Evolutionary conservation across 176 grass and related monocot species (phyloP).

Genomic region (Juncus inflexus): DNA sequence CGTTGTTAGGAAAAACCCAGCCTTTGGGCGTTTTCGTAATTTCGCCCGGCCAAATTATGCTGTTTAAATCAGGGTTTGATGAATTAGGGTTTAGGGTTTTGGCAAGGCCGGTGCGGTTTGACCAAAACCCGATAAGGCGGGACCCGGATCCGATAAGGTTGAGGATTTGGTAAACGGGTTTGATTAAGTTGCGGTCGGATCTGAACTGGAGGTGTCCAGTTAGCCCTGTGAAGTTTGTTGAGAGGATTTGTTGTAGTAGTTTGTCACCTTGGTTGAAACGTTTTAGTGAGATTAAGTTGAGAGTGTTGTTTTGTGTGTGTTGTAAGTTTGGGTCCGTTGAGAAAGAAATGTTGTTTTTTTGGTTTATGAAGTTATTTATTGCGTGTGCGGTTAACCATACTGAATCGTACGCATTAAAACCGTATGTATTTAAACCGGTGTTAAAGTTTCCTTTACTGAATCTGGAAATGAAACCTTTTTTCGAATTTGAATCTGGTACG

Average conservation of each 20-base stretch:
- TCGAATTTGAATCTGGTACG: conserved; percentile 50
- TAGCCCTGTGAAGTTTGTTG: conserved; percentile 62
- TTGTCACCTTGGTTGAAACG: conserved; percentile 55
- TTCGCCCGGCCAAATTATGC: conserved; percentile 79
- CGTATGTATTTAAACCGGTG: conserved; percentile 47
- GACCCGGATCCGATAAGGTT: conserved; percentile 64
- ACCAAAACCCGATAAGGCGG: conserved; percentile 70
- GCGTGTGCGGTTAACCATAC: conserved; percentile 71
- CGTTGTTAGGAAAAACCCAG: conserved; percentile 86
- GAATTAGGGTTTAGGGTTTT: conserved; percentile 23
- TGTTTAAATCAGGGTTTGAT: conserved; percentile 36
- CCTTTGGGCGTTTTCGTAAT: conserved; percentile 52
- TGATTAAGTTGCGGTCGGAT: conserved; percentile 27
- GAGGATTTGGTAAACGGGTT: conserved; percentile 67
- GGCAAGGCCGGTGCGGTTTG: conserved; percentile 46
- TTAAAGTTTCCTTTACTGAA: conserved; percentile 34
- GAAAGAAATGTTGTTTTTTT: conserved; percentile 50
- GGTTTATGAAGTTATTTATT: conserved; percentile 50
- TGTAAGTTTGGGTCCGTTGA: conserved; percentile 43
- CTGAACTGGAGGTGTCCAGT: conserved; percentile 53
- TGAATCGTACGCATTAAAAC: conserved; percentile 69
- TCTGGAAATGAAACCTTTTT: conserved; percentile 43
- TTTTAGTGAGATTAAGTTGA: conserved; percentile 44
- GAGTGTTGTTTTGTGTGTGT: conserved; percentile 39
- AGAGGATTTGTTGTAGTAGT: conserved; percentile 42